Evolutionary conservation across 352 stramenopile genomes (phyloP).

Genomic region (Globisporangium radiosum): DNA sequence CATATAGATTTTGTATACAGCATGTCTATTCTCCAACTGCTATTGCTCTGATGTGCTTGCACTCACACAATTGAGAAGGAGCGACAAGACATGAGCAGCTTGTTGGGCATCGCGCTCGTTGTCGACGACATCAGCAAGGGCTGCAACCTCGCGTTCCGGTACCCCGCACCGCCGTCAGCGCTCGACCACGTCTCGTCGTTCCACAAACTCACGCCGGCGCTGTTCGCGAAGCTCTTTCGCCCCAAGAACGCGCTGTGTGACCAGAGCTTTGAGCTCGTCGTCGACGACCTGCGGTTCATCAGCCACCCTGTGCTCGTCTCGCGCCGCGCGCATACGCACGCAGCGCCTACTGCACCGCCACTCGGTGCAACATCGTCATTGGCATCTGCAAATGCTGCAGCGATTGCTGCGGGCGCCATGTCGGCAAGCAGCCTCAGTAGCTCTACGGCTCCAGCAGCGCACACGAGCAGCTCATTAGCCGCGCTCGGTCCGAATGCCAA

Average conservation of each 20-base stretch:
- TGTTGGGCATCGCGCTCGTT: slow-evolving; percentile 74
- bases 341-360: neutral
- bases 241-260: slow-evolving; percentile 86
- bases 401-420: neutral
- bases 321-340: slow-evolving; percentile 14
- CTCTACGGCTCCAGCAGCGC: neutral
- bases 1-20: neutral
- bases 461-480: neutral
- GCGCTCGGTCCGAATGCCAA: slow-evolving; percentile 2
- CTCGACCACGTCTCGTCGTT: slow-evolving; percentile 57
- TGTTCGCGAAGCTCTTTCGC: slow-evolving; percentile 84
- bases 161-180: slow-evolving; percentile 47
- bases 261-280: slow-evolving; percentile 82
- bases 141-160: slow-evolving; percentile 82
- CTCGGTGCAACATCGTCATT: neutral
- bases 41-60: neutral
- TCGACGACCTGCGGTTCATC: slow-evolving; percentile 83
- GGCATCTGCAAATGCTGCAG: neutral
- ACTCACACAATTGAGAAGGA: neutral
- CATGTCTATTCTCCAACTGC: neutral
- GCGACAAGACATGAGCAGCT: slow-evolving; percentile 19
- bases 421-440: neutral
- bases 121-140: slow-evolving; percentile 88
- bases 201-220: slow-evolving; percentile 61
- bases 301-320: slow-evolving; percentile 80